Conservation (phyloP, 345 rosid genomes). For the Moringa oleifera region DNA sequence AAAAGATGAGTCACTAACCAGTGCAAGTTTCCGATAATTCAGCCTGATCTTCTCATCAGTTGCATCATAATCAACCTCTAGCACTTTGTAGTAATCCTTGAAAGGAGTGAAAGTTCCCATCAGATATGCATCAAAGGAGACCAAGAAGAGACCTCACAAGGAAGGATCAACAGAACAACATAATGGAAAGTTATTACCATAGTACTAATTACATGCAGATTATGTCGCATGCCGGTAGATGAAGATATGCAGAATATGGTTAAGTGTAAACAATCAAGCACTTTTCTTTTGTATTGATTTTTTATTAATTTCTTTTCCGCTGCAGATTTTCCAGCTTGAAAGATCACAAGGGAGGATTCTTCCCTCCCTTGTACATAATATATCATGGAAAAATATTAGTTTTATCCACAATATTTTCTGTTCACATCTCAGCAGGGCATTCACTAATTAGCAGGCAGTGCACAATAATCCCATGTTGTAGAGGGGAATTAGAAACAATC, state of each 20-base stretch:
- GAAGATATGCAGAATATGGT: background rate
- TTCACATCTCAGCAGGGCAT: no score
- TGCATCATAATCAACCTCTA: conserved; percentile 83
- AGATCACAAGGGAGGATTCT: background rate
- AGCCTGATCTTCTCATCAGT: conserved; percentile 67
- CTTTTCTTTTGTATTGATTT: background rate
- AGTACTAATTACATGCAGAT: background rate
- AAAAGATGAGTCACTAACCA: conserved; percentile 47
- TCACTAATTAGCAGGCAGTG: no score
- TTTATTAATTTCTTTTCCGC: no score
- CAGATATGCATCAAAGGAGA: conserved; percentile 4
- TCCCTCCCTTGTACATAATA: background rate
- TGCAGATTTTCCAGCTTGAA: background rate
- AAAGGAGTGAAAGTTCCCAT: conserved; percentile 17
- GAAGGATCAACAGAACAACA: background rate
- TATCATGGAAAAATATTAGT: no score
- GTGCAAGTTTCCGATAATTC: conserved; percentile 72
- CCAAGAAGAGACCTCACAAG: background rate
- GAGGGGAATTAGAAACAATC: no score
- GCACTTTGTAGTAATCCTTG: conserved; percentile 76
- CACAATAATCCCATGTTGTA: no score
- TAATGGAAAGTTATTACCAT: background rate
- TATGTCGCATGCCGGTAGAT: background rate
- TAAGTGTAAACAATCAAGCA: background rate
- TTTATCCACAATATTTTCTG: no score